phyloP scores from a whole-genome alignment of 305 asterid species.

The Ajuga reptans region DNA sequence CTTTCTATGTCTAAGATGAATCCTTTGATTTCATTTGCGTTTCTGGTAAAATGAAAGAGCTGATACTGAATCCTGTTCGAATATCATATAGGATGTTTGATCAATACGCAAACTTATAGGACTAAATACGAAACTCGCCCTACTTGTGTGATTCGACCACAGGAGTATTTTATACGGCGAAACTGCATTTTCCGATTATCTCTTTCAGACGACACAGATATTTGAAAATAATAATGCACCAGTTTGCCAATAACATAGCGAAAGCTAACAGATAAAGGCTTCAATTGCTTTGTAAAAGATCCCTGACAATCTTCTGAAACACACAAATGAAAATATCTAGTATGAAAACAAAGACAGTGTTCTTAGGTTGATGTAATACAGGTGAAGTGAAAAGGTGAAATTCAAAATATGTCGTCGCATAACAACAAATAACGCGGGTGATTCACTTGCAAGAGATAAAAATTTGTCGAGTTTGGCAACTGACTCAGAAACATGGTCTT shows the following conservation, averaged over 20 bases:
- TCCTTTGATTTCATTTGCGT: background rate
- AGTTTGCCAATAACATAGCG: background rate
- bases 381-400: background rate
- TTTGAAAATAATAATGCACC: background rate
- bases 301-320: background rate
- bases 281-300: background rate
- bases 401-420: slow-evolving; percentile 1
- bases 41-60: too few relatives aligned
- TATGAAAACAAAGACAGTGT: background rate
- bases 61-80: too few relatives aligned
- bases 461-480: background rate
- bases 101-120: too few relatives aligned
- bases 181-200: too few relatives aligned
- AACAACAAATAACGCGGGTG: slow-evolving; percentile 6
- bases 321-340: background rate
- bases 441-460: slow-evolving; percentile 9
- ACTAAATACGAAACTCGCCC: too few relatives aligned
- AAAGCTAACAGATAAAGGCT: background rate
- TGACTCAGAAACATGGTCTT: slow-evolving; percentile 17
- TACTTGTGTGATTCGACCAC: too few relatives aligned
- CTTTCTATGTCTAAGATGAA: slow-evolving; percentile 1
- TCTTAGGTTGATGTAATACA: background rate
- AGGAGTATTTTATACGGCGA: background rate
- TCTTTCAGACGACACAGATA: too few relatives aligned
- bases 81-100: background rate